These are phyloP conservation scores for Sordariomycetes sp. DNA, from an alignment of 2,329 filamentous ascomycete genomes.

Conservation along the genomic window DNA sequence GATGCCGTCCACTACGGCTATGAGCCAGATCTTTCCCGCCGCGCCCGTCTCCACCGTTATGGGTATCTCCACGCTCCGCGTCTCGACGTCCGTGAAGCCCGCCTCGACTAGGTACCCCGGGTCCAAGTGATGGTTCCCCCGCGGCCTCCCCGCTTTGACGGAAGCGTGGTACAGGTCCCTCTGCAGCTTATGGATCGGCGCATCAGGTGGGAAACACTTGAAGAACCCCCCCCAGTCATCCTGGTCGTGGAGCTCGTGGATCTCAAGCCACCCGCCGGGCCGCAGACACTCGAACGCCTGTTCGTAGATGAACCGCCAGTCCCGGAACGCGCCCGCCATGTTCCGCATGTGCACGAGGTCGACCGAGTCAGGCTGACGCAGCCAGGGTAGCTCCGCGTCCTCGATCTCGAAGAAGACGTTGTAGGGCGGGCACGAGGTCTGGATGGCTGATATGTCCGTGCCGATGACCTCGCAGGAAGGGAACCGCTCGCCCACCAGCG, in stretches of 20 bases:
- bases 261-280: conserved; percentile 43
- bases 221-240: conserved; percentile 15
- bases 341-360: conserved; percentile 44
- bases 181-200: conserved; percentile 26
- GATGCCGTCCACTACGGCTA: conserved; percentile 34
- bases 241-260: conserved; percentile 38
- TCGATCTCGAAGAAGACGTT: conserved; percentile 49
- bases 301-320: conserved; percentile 41
- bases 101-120: conserved; percentile 27
- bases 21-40: conserved; percentile 39
- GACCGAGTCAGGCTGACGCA: conserved; percentile 33
- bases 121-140: conserved; percentile 30
- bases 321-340: conserved; percentile 40
- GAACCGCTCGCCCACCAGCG: conserved; percentile 38
- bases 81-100: conserved; percentile 36
- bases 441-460: conserved; percentile 44
- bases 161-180: conserved; percentile 28
- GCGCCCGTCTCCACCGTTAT: conserved; percentile 28
- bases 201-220: conserved; percentile 26
- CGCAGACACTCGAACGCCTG: conserved; percentile 38
- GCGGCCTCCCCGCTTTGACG: conserved; percentile 28
- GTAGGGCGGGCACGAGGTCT: conserved; percentile 40
- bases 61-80: conserved; percentile 33
- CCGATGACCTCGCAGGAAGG: conserved; percentile 43
- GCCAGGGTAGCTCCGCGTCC: conserved; percentile 45